Conservation (phyloP, 345 rosid genomes). For the Physaria fendleri region DNA sequence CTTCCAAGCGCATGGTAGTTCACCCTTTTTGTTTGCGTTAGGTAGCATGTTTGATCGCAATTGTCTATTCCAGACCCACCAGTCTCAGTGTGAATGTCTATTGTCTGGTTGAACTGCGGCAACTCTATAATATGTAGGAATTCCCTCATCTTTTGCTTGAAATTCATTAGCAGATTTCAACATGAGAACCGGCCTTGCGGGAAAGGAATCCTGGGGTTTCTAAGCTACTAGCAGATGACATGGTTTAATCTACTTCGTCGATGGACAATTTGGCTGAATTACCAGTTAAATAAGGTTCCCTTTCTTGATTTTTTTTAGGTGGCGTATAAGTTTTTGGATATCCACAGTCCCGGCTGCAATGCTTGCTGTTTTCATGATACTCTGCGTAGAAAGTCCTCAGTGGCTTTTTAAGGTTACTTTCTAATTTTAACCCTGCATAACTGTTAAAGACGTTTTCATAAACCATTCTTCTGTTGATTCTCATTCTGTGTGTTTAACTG, state of each 20-base stretch:
- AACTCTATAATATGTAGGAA: not conserved
- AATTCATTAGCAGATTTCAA: slow-evolving; percentile 4
- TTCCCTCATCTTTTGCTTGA: not conserved
- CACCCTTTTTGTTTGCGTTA: slow-evolving; percentile 6
- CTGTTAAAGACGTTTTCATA: not conserved
- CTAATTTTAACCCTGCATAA: slow-evolving; percentile 14
- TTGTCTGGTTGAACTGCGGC: not conserved
- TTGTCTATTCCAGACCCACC: not conserved
- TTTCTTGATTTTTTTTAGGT: slow-evolving; percentile 43
- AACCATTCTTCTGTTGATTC: not conserved
- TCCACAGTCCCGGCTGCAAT: slow-evolving; percentile 66
- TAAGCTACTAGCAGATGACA: not conserved
- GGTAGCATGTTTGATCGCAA: slow-evolving; percentile 1
- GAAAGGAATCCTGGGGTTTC: not conserved
- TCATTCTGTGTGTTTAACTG: slow-evolving; percentile 13
- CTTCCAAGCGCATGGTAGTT: slow-evolving; percentile 4
- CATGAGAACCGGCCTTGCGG: not conserved
- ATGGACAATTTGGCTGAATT: not conserved
- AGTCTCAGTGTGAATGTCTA: not conserved
- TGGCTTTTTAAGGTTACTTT: slow-evolving; percentile 85
- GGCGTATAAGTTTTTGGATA: slow-evolving; percentile 86
- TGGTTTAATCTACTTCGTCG: slow-evolving; percentile 3
- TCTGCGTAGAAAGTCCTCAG: slow-evolving; percentile 89
- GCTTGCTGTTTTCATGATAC: slow-evolving; percentile 64
- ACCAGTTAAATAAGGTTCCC: slow-evolving; percentile 6